Conservation (phyloP, 108 stramenopile species). For the Pseudonitzschia multiseries region DNA sequence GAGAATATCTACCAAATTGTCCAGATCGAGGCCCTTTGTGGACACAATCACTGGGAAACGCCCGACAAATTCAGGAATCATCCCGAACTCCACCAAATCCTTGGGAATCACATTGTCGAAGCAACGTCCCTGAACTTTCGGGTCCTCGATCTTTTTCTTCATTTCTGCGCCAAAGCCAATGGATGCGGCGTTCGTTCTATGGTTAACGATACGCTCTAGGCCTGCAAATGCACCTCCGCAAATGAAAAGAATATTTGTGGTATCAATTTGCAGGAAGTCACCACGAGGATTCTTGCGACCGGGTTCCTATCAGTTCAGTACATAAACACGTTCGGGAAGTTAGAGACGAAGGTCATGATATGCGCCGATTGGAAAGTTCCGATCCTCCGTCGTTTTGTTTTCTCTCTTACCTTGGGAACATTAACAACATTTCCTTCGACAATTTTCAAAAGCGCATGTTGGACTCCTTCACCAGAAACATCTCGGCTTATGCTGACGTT, state of each 20-base stretch:
- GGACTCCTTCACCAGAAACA: constrained; percentile 96
- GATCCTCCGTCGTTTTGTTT: not conserved
- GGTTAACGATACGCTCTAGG: constrained; percentile 90
- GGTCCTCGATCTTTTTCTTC: constrained; percentile 86
- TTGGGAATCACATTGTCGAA: constrained; percentile 92
- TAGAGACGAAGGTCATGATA: not conserved
- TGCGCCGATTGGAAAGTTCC: not conserved
- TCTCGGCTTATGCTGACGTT: constrained; percentile 96
- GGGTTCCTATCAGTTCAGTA: constrained; percentile 54
- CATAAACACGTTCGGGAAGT: not conserved
- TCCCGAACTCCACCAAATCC: constrained; percentile 92
- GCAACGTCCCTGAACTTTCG: constrained; percentile 82
- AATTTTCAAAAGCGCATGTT: constrained; percentile 98
- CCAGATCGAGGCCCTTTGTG: constrained; percentile 88
- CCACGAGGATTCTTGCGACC: constrained; percentile 94
- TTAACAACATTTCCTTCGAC: constrained; percentile 98
- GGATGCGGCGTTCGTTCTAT: constrained; percentile 86
- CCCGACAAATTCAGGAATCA: constrained; percentile 98
- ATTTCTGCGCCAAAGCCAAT: constrained; percentile 98
- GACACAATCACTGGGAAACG: constrained; percentile 95
- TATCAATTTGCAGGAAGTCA: constrained; percentile 96
- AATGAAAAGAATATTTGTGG: constrained; percentile 97
- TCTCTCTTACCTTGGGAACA: constrained; percentile 91
- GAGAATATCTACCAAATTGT: constrained; percentile 92
- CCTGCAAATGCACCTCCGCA: constrained; percentile 98